Percentiles rank a stretch among this genome's conserved stretches.
Conservation (phyloP, 352 stramenopile genomes). For the Phytophthora cactorum region DNA sequence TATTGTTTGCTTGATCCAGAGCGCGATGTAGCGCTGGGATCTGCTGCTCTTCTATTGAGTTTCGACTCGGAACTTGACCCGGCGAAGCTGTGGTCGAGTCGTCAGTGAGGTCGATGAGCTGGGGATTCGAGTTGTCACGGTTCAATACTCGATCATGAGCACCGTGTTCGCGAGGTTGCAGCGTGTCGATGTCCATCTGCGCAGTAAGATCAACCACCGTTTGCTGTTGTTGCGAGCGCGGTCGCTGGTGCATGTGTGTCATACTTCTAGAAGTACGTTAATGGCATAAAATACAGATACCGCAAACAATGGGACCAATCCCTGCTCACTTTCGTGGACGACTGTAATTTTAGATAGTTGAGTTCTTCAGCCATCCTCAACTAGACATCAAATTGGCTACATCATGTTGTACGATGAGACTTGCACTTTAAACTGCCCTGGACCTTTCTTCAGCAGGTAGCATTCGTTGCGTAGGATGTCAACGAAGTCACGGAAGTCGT, state of each 20-base stretch:
- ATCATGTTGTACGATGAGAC: conserved; percentile 59
- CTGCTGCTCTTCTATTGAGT: conserved; percentile 1
- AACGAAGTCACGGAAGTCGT: conserved; percentile 86
- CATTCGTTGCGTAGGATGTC: conserved; percentile 89
- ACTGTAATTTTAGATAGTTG: neutral
- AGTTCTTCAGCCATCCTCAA: neutral
- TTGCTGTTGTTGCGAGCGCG: neutral
- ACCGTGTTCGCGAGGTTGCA: neutral
- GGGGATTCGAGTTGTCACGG: neutral
- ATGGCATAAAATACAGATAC: too few species aligned
- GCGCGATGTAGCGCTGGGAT: neutral
- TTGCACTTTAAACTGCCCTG: conserved; percentile 81
- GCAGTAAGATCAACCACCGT: conserved; percentile 2
- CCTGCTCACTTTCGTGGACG: too few species aligned
- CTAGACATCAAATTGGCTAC: conserved; percentile 5
- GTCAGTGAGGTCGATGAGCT: conserved; percentile 8
- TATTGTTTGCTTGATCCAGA: conserved; percentile 7
- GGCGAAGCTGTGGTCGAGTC: neutral
- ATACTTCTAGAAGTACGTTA: too few species aligned
- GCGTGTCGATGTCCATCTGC: neutral
- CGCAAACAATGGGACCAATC: too few species aligned
- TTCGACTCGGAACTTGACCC: neutral
- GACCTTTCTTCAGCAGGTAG: conserved; percentile 86
- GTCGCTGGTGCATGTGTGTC: too few species aligned
- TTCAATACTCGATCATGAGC: neutral